Evolutionary conservation across 2,329 filamentous ascomycete genomes (phyloP), one percentile per base, ranked within the genome.

Genomic region (Cladobotryum mycophilum): DNA sequence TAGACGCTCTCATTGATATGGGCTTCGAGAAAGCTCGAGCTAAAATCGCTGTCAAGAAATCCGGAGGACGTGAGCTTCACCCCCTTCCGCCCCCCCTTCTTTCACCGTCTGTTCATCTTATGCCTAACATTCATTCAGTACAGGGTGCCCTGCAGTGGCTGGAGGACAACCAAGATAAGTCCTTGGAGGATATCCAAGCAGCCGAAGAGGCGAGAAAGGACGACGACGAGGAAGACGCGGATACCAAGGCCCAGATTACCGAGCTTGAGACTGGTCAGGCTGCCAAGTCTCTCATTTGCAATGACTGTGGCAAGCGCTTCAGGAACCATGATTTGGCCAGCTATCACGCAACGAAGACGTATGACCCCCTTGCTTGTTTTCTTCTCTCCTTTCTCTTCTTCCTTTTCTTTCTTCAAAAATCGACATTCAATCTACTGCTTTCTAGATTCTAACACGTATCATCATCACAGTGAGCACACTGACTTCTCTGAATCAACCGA

Each of bases 401-500:
- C n/a, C n/a, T n/a, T n/a, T n/a, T n/a, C n/a, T n/a, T n/a, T n/a
- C n/a, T n/a, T n/a, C n/a, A n/a, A n/a, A n/a, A n/a, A n/a, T n/a
- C n/a, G n/a, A n/a, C n/a, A n/a, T n/a, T n/a, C 7, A 14, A 7
- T 5, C n/a, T n/a, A 30, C 22, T 8, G 4, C 20, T 49, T 13
- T 22, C 13, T n/a, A n/a, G 42, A 30, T 6, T 45, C 13, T n/a
- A 11, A 45, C 56, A 20, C 60, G 17, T 61, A 48, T 35, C 25
- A 12, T 12, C 6, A 15, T n/a, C 20, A 18, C 50, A 88, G 84
- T 8, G 87, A 89, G 45, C 93, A 99, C 68, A 82, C 84, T 43
- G 87, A 96, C 69, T 99, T 99, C 66, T 81, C 87, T 17, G 90
- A 99, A 67, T 96, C 91, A 0, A 92, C 88, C 4, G 92, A 97